Evolutionary conservation across 2,329 filamentous ascomycete genomes (phyloP), one percentile per base, ranked within the genome.

Genomic region (Endothia cerciana): DNA sequence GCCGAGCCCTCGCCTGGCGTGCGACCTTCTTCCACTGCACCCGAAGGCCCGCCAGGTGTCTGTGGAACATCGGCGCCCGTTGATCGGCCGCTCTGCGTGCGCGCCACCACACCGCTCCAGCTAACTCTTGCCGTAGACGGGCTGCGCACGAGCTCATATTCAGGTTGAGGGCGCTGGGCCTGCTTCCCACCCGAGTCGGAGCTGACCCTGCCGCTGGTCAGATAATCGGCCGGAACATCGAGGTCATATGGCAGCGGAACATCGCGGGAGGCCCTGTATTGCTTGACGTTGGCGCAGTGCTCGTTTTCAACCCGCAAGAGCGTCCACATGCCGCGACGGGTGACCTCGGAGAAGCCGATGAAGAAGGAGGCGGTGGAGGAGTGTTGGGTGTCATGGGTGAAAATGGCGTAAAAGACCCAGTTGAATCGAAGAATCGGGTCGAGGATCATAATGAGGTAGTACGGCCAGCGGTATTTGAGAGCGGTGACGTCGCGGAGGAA

Each of bases 301-400:
- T 99, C 95, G 76, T 99, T 99, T 77, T 99, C 95, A 33, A 99
- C 94, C 49, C 95, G 92, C 76, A 99, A 91, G 4, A 98, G 82
- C 0, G 91, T 89, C 95, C 95, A 99, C 74, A 97, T 87, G 68
- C 93, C 94, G 74, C 95, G 83, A 40, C 95, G 88, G n/a, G 87
- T 83, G 28, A 97, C 87, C 76, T 99, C 95, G 10, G 89, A 87
- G 3, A 97, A 80, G 1, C 87, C 85, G 19, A 97, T 87, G 38
- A 91, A 71, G 77, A 98, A 98, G 1, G 92, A 93, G 5, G 93
- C 85, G 1, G 93, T 76, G 3, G 91, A 91, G 1, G 91, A 94
- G 76, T 98, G 94, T 73, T 97, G 93, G 0, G 89, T 78, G 72
- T 97, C 85, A 68, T 90, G 81, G 0, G 89, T 89, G 76, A 92